phyloP scores from a whole-genome alignment of 2,329 filamentous ascomycete species.

The Penicillium brevicompactum region DNA sequence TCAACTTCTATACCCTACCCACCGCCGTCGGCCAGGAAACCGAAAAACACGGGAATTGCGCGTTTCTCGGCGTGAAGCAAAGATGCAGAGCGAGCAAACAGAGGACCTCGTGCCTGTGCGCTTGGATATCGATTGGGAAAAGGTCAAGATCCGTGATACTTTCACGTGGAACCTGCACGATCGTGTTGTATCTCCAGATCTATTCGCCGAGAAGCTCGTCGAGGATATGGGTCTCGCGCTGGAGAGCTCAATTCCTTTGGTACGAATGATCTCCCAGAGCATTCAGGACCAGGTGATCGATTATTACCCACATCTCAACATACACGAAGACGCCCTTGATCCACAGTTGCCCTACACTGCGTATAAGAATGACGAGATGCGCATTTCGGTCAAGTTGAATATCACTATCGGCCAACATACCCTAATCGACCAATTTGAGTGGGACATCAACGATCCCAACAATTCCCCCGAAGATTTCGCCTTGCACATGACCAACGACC shows the following conservation, averaged over 20 bases:
- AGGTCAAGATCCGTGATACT: constrained; percentile 91
- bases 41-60: constrained; percentile 73
- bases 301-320: constrained; percentile 88
- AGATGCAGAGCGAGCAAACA: constrained; percentile 81
- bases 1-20: constrained; percentile 75
- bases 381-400: constrained; percentile 91
- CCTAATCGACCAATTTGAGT: constrained; percentile 95
- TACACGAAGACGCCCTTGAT: constrained; percentile 87
- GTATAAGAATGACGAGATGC: constrained; percentile 99
- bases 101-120: constrained; percentile 91
- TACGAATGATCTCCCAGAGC: constrained; percentile 67
- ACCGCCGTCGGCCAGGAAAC: constrained; percentile 75
- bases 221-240: constrained; percentile 81
- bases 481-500: constrained; percentile 80
- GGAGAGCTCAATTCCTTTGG: constrained; percentile 58
- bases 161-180: constrained; percentile 99
- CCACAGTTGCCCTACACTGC: constrained; percentile 86
- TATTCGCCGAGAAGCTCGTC: constrained; percentile 86
- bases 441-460: constrained; percentile 94
- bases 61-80: constrained; percentile 76
- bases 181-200: constrained; percentile 73
- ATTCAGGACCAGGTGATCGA: constrained; percentile 89
- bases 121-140: constrained; percentile 92
- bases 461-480: constrained; percentile 97
- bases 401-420: constrained; percentile 96